Percentiles rank a stretch among this genome's conserved stretches.
phyloP scores from a whole-genome alignment of 176 grass and related monocot species.

The Microstegium vimineum region DNA sequence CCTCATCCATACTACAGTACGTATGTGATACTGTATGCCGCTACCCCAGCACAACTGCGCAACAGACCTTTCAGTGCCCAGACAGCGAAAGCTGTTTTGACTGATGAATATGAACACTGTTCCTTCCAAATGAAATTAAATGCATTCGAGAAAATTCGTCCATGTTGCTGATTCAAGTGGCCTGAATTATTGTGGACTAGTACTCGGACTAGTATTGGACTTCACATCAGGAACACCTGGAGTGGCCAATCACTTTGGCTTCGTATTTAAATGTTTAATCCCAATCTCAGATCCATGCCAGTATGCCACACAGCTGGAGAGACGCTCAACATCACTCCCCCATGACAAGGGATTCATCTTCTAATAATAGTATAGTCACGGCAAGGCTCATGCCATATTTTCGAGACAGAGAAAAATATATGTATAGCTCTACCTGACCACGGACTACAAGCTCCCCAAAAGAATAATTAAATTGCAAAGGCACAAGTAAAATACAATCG shows the following conservation, averaged over 20 bases:
- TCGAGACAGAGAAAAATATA: too few relatives aligned
- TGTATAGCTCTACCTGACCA: too few relatives aligned
- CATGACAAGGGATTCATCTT: not conserved
- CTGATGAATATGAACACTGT: not conserved
- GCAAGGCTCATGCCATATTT: too few relatives aligned
- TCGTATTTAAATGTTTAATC: conserved; percentile 1
- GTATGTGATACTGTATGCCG: too few relatives aligned
- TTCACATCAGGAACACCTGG: not conserved
- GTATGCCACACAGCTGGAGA: not conserved
- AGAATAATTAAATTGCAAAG: not conserved
- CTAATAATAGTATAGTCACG: too few relatives aligned
- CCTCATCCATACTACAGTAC: not conserved
- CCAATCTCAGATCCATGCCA: not conserved
- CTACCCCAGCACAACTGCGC: not conserved
- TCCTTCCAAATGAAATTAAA: not conserved
- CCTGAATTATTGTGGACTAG: not conserved
- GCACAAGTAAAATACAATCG: not conserved
- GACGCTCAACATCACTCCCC: not conserved
- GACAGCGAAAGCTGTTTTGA: not conserved
- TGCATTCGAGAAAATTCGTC: not conserved
- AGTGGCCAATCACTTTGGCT: not conserved
- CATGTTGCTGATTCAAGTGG: conserved; percentile 15
- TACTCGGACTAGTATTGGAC: too few relatives aligned
- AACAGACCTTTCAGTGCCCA: not conserved
- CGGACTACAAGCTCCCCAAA: not conserved